A percentile compares a stretch with the other conserved stretches of the same genome.
phyloP scores from a whole-genome alignment of 129 eudicot species.

The Mikania micrantha region DNA sequence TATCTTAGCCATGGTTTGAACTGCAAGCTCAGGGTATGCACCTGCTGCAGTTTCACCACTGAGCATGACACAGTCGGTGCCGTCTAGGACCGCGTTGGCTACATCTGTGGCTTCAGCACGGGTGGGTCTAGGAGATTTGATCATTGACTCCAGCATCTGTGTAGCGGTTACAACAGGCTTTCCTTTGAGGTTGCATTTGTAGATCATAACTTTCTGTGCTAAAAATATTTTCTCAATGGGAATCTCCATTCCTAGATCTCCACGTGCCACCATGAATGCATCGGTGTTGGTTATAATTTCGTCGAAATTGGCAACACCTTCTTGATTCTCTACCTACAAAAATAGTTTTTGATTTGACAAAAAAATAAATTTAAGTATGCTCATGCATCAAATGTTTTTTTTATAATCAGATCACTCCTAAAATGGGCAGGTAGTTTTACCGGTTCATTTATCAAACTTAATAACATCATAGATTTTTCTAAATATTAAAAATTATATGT shows the following conservation, averaged over 20 bases:
- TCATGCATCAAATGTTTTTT: too few species aligned
- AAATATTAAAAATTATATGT: too few species aligned
- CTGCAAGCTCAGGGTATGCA: conserved; percentile 52
- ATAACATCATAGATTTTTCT: too few species aligned
- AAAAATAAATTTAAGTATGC: too few species aligned
- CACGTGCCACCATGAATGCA: conserved; percentile 76
- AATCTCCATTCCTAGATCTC: conserved; percentile 74
- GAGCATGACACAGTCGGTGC: conserved; percentile 55
- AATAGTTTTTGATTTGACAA: too few species aligned
- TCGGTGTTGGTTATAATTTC: conserved; percentile 61
- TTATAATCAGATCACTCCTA: too few species aligned
- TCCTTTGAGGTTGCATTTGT: conserved; percentile 64
- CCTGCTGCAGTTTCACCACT: conserved; percentile 60
- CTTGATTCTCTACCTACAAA: conserved; percentile 71
- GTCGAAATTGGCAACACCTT: conserved; percentile 68
- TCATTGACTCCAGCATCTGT: conserved; percentile 56
- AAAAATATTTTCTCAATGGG: conserved; percentile 72
- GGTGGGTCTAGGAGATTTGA: conserved; percentile 49
- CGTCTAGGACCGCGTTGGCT: conserved; percentile 54
- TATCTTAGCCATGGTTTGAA: conserved; percentile 49
- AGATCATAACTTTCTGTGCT: conserved; percentile 62
- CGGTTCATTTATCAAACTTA: too few species aligned
- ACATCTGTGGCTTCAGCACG: conserved; percentile 58
- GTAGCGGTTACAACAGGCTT: conserved; percentile 52
- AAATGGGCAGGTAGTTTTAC: too few species aligned